Evolutionary conservation across 345 rosid species (phyloP).

Genomic region (Reutealis trisperma): DNA sequence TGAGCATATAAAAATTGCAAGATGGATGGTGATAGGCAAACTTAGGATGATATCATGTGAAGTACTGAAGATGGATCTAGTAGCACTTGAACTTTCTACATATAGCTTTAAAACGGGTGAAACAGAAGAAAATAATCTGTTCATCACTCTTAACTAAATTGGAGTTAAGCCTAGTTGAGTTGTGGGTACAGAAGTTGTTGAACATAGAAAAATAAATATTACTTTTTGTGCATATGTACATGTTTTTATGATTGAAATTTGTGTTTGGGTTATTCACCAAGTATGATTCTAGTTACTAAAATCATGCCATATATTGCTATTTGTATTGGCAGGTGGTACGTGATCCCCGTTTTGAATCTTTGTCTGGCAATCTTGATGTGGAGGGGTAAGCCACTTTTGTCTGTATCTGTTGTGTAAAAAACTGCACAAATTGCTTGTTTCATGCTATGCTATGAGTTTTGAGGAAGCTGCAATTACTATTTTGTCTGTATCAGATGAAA

Average conservation of each 20-base stretch:
- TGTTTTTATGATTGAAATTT: not conserved
- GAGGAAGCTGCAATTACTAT: not conserved
- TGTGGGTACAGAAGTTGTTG: not conserved
- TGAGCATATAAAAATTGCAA: too few species aligned
- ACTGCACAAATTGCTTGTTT: not conserved
- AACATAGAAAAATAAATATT: not conserved
- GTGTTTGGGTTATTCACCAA: not conserved
- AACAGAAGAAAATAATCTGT: too few species aligned
- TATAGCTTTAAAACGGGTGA: too few species aligned
- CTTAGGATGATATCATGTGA: not conserved
- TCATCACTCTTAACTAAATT: not conserved
- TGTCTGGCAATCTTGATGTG: conserved; percentile 59
- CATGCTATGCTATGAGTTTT: too few species aligned
- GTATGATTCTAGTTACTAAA: not conserved
- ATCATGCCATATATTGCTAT: not conserved
- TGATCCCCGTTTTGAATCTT: conserved; percentile 80
- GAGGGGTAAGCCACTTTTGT: conserved; percentile 49
- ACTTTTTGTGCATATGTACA: not conserved
- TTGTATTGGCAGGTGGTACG: conserved; percentile 48
- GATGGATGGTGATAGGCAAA: not conserved
- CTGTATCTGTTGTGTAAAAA: too few species aligned
- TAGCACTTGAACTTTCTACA: not conserved
- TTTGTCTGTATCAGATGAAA: not conserved
- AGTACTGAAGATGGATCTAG: not conserved
- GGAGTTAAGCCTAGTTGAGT: not conserved